phyloP scores from a whole-genome alignment of 169 alveolate genomes.

The Blepharisma undulans region DNA sequence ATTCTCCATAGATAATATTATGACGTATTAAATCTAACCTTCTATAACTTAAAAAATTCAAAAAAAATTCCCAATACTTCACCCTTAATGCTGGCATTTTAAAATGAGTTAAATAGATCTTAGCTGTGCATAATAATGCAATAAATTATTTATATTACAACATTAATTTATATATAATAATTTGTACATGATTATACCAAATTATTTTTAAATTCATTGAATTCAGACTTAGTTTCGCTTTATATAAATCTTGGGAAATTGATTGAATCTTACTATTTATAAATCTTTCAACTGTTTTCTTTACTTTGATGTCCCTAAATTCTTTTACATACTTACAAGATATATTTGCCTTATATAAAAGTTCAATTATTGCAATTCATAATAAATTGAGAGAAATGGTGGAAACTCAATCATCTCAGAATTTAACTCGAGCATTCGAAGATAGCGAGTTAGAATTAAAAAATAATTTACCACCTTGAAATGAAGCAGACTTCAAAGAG shows the following conservation, averaged over 20 bases:
- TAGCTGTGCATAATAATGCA: background rate
- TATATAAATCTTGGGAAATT: background rate
- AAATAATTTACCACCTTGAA: background rate
- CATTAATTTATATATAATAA: too few relatives aligned
- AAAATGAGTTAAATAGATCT: background rate
- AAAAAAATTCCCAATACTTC: background rate
- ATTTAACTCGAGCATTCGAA: background rate
- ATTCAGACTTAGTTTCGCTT: too few relatives aligned
- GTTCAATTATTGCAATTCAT: too few relatives aligned
- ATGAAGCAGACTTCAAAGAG: background rate
- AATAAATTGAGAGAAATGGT: too few relatives aligned
- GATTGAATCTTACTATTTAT: constrained; percentile 6
- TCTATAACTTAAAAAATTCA: background rate
- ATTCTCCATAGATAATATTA: background rate
- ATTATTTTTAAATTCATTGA: too few relatives aligned
- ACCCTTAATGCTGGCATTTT: background rate
- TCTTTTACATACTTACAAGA: too few relatives aligned
- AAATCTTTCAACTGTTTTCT: constrained; percentile 2
- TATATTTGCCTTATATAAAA: too few relatives aligned
- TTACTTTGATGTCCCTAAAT: background rate
- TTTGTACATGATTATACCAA: too few relatives aligned
- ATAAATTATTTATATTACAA: too few relatives aligned
- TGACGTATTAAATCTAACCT: background rate
- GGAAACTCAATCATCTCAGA: too few relatives aligned
- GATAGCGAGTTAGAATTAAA: background rate